Conservation (phyloP, 2,329 filamentous ascomycete genomes). For the Curvularia sp. region DNA sequence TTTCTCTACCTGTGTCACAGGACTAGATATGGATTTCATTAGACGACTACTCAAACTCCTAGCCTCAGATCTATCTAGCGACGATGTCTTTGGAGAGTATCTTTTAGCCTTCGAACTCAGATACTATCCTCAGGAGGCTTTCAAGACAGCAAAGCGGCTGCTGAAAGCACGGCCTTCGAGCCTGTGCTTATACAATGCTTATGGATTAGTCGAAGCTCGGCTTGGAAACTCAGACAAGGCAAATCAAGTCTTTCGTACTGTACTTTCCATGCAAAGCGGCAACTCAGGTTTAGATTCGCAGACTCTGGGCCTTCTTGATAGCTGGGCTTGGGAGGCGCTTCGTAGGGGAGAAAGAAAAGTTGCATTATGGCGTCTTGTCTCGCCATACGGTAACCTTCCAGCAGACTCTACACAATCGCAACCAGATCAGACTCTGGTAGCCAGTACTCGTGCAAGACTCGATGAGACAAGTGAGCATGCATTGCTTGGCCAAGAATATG, state of each 20-base stretch:
- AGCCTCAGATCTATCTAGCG: constrained; percentile 47
- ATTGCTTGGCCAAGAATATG: constrained; percentile 56
- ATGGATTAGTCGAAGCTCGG: constrained; percentile 73
- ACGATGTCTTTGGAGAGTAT: constrained; percentile 69
- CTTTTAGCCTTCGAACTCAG: constrained; percentile 71
- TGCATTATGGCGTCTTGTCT: constrained; percentile 48
- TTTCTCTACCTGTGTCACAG: constrained; percentile 25
- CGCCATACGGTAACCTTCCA: constrained; percentile 30
- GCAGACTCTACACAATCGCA: not conserved
- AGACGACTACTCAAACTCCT: constrained; percentile 63
- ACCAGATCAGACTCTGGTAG: constrained; percentile 23
- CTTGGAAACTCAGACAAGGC: constrained; percentile 66
- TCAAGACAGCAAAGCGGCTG: constrained; percentile 74
- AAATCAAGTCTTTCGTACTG: constrained; percentile 70
- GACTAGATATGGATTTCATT: constrained; percentile 29
- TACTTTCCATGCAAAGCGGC: constrained; percentile 65
- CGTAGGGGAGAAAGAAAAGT: constrained; percentile 46
- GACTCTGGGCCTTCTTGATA: constrained; percentile 61
- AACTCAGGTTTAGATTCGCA: constrained; percentile 62
- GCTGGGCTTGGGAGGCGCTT: constrained; percentile 71
- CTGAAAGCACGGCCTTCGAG: constrained; percentile 73
- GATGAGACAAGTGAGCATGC: constrained; percentile 59
- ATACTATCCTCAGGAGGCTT: constrained; percentile 62
- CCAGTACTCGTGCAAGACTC: constrained; percentile 25
- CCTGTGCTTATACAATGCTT: constrained; percentile 77